Evolutionary conservation across 306 rosid genomes (phyloP).

Genomic region (Vachellia pachyceras): DNA sequence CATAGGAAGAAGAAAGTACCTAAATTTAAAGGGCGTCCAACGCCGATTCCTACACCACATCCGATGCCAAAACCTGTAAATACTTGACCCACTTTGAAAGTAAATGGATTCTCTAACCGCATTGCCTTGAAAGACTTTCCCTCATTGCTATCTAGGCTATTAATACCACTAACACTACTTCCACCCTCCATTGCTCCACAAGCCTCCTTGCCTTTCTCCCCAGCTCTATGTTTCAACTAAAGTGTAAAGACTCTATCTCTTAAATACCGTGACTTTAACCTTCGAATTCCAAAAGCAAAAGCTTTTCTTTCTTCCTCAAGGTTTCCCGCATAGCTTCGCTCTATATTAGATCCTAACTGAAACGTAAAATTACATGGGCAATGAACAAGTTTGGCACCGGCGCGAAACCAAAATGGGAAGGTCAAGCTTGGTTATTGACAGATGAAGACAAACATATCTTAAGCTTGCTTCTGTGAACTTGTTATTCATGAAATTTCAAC

Average conservation of each 20-base stretch:
- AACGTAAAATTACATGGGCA: background rate
- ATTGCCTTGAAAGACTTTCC: constrained; percentile 42
- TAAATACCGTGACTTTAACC: background rate
- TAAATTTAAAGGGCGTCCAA: constrained; percentile 92
- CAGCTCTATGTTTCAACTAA: background rate
- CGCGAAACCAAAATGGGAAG: background rate
- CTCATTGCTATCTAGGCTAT: constrained; percentile 35
- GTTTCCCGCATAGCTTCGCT: constrained; percentile 10
- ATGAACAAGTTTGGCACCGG: background rate
- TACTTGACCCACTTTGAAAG: constrained; percentile 93
- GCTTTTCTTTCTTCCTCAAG: background rate
- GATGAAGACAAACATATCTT: background rate
- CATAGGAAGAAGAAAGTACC: constrained; percentile 45
- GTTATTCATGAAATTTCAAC: background rate
- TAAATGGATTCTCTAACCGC: constrained; percentile 82
- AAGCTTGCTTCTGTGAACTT: constrained; percentile 12
- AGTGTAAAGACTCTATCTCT: background rate
- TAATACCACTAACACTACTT: constrained; percentile 22
- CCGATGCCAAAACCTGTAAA: constrained; percentile 96
- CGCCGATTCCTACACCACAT: constrained; percentile 93
- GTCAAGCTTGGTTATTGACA: background rate
- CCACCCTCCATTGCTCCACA: constrained; percentile 61
- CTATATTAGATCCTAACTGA: constrained; percentile 13
- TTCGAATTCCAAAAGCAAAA: constrained; percentile 34
- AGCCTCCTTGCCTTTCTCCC: constrained; percentile 22